phyloP scores from a whole-genome alignment of 2,329 filamentous ascomycete genomes.

The Cercospora nicotianae region DNA sequence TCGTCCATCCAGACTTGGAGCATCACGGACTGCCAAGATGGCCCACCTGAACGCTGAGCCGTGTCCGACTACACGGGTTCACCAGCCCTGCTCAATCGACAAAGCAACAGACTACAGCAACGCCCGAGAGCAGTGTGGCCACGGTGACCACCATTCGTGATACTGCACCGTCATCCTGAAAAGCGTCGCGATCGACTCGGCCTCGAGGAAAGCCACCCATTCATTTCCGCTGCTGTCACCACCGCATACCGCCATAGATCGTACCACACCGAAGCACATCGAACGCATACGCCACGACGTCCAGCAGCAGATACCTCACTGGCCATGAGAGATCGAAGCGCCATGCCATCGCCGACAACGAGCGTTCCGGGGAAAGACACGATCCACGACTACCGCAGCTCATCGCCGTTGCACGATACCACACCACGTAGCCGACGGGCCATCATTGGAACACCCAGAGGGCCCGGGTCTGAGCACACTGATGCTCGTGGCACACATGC shows the following conservation, averaged over 20 bases:
- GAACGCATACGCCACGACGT: not conserved
- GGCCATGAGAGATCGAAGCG: not conserved
- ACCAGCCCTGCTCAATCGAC: not conserved
- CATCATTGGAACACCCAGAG: not conserved
- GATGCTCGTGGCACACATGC: not conserved
- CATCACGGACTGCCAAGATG: not conserved
- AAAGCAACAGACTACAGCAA: not conserved
- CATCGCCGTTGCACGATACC: not conserved
- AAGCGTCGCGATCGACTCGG: not conserved
- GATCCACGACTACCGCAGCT: not conserved
- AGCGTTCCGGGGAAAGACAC: not conserved
- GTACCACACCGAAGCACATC: not conserved
- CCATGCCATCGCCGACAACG: not conserved
- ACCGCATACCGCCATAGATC: not conserved
- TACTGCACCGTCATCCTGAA: not conserved
- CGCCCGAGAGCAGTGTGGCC: not conserved
- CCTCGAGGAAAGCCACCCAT: not conserved
- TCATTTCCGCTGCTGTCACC: not conserved
- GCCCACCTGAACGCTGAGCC: not conserved
- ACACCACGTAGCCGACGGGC: not conserved
- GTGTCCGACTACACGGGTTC: not conserved
- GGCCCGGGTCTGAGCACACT: not conserved
- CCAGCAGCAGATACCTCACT: not conserved
- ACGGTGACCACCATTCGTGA: not conserved
- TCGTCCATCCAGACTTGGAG: not conserved